Percentiles rank a stretch among this genome's conserved stretches.
Evolutionary conservation across 768 basidiomycete species (phyloP).

Genomic region (Lactarius trivialis): DNA sequence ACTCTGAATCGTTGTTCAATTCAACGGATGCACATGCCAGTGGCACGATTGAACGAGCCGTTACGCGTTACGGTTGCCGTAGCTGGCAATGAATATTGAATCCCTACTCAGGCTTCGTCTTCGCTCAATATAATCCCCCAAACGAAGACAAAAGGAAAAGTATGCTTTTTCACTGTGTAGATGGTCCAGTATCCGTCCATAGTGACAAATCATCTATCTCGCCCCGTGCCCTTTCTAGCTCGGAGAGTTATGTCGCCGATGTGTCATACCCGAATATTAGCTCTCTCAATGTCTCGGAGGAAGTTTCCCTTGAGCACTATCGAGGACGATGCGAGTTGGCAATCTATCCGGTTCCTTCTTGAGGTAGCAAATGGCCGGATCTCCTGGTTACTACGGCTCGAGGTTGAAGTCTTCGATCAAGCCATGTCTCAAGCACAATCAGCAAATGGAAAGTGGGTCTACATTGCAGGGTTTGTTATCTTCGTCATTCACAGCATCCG

Average conservation of each 20-base stretch:
- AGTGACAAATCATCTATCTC: slow-evolving; percentile 66
- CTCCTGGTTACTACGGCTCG: slow-evolving; percentile 39
- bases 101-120: no score
- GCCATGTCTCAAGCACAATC: slow-evolving; percentile 48
- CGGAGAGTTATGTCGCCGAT: slow-evolving; percentile 72
- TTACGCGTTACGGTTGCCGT: no score
- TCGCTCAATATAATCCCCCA: slow-evolving; percentile 47
- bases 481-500: neutral
- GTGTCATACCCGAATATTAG: slow-evolving; percentile 62
- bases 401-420: slow-evolving; percentile 55
- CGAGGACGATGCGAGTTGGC: slow-evolving; percentile 60
- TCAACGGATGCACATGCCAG: no score
- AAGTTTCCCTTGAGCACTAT: slow-evolving; percentile 61
- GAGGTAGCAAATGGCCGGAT: slow-evolving; percentile 49
- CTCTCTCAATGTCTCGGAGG: slow-evolving; percentile 52
- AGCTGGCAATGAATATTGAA: no score
- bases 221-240: slow-evolving; percentile 77
- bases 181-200: slow-evolving; percentile 60
- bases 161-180: slow-evolving; percentile 47
- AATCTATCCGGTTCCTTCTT: slow-evolving; percentile 63
- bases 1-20: no score
- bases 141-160: slow-evolving; percentile 57
- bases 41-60: no score
- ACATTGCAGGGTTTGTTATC: slow-evolving; percentile 44
- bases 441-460: slow-evolving; percentile 52